Evolutionary conservation across 129 eudicot genomes (phyloP).

Genomic region (Gnaphalium uliginosum): DNA sequence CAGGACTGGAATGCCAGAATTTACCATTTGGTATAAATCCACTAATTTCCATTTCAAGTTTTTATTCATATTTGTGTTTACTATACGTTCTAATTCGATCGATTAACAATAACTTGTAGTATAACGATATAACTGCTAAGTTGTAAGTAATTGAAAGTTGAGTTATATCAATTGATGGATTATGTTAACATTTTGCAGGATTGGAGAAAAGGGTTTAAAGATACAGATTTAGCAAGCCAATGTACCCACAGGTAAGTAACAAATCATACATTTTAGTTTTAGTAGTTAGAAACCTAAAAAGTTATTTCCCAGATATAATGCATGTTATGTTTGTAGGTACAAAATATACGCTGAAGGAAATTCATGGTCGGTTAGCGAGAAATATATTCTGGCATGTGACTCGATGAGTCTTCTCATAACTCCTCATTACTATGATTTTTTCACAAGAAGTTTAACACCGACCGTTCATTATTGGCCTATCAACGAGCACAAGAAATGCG

Average conservation of each 20-base stretch:
- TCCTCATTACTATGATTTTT: slow-evolving; percentile 54
- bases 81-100: too few relatives aligned
- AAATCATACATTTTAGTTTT: not conserved
- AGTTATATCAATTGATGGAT: not conserved
- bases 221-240: slow-evolving; percentile 50
- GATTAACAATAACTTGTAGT: not conserved
- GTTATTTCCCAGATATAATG: too few relatives aligned
- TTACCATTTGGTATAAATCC: slow-evolving; percentile 44
- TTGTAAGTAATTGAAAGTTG: not conserved
- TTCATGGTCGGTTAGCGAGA: slow-evolving; percentile 67
- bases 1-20: slow-evolving; percentile 66
- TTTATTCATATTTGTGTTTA: not conserved
- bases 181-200: slow-evolving; percentile 37
- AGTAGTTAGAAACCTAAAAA: not conserved
- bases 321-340: slow-evolving; percentile 33
- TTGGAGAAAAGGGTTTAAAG: slow-evolving; percentile 55
- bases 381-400: slow-evolving; percentile 58
- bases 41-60: not conserved
- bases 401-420: slow-evolving; percentile 48
- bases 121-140: too few relatives aligned
- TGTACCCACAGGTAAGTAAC: slow-evolving; percentile 49
- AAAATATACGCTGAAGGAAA: slow-evolving; percentile 59
- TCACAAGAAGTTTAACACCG: slow-evolving; percentile 53
- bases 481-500: slow-evolving; percentile 31
- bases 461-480: slow-evolving; percentile 68